Evolutionary conservation across 2,329 filamentous ascomycete species (phyloP).

Genomic region (Hymenoscyphus scutula): DNA sequence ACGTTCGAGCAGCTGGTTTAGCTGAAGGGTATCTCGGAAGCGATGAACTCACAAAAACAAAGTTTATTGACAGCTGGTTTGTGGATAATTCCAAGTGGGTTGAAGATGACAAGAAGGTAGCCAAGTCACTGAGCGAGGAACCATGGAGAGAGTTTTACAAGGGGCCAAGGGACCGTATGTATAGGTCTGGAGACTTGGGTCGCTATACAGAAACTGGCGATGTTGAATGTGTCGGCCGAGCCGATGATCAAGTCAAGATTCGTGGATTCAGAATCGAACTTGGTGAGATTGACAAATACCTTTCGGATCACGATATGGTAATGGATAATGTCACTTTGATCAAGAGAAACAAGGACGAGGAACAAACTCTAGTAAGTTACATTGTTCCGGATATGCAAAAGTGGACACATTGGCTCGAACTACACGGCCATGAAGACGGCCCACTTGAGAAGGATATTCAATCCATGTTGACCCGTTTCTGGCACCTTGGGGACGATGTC

Average conservation of each 20-base stretch:
- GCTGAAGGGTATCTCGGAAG: constrained; percentile 69
- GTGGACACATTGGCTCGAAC: constrained; percentile 67
- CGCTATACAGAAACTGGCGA: constrained; percentile 66
- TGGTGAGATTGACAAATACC: constrained; percentile 83
- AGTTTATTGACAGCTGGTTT: constrained; percentile 38
- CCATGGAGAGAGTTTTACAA: constrained; percentile 77
- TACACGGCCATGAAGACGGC: constrained; percentile 53
- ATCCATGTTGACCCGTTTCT: constrained; percentile 35
- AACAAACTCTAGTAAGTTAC: constrained; percentile 84
- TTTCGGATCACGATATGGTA: constrained; percentile 71
- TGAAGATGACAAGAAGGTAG: constrained; percentile 55
- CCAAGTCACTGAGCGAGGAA: constrained; percentile 56
- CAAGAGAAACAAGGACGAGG: constrained; percentile 78
- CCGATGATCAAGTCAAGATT: constrained; percentile 91
- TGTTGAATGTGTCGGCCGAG: constrained; percentile 75
- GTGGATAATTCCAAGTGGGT: constrained; percentile 37
- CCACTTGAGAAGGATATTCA: constrained; percentile 41
- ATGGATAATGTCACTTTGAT: constrained; percentile 85
- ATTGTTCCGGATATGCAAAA: constrained; percentile 77
- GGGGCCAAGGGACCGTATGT: constrained; percentile 81
- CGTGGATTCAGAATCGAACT: constrained; percentile 95
- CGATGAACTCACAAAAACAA: constrained; percentile 33
- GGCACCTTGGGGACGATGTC: constrained; percentile 50
- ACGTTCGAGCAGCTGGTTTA: constrained; percentile 76
- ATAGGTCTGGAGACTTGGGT: constrained; percentile 84